Percentiles rank a stretch among this genome's conserved stretches.
Evolutionary conservation across 1,284 basidiomycete genomes (phyloP).

Genomic region (Leccinum pseudoinsigne): DNA sequence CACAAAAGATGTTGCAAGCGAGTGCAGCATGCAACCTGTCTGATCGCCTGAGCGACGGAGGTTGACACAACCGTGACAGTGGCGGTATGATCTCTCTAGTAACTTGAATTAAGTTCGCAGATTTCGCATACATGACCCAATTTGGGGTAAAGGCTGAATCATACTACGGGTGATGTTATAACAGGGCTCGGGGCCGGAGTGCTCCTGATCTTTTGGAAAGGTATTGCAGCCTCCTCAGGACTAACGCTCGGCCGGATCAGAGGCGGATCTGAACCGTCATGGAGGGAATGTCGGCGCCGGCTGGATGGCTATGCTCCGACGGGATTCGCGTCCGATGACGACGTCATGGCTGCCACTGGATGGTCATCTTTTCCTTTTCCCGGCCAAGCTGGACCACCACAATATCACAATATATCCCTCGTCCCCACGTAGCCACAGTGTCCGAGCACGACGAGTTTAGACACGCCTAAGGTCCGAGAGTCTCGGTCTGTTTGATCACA

Average conservation of each 20-base stretch:
- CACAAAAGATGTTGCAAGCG: neutral
- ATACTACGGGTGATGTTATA: neutral
- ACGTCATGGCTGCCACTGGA: constrained; percentile 8
- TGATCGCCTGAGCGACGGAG: neutral
- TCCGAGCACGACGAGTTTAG: neutral
- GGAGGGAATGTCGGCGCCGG: constrained; percentile 34
- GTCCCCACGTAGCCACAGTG: neutral
- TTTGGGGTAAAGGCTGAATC: neutral
- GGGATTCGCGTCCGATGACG: constrained; percentile 37
- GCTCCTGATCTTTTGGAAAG: constrained; percentile 41
- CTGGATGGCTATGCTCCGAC: neutral
- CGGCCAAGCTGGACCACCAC: neutral
- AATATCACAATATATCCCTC: neutral
- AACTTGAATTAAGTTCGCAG: neutral
- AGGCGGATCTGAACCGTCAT: constrained; percentile 54
- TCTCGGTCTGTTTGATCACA: neutral
- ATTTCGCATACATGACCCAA: neutral
- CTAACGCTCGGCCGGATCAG: constrained; percentile 42
- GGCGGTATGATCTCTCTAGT: neutral
- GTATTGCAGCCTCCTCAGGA: constrained; percentile 41
- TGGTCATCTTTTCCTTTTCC: neutral
- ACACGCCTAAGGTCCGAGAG: neutral
- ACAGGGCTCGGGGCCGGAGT: neutral
- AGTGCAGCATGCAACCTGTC: neutral
- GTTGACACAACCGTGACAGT: neutral